These are phyloP conservation scores for Steccherinum ochraceum DNA, from an alignment of 768 basidiomycete genomes.

Conservation along the genomic window DNA sequence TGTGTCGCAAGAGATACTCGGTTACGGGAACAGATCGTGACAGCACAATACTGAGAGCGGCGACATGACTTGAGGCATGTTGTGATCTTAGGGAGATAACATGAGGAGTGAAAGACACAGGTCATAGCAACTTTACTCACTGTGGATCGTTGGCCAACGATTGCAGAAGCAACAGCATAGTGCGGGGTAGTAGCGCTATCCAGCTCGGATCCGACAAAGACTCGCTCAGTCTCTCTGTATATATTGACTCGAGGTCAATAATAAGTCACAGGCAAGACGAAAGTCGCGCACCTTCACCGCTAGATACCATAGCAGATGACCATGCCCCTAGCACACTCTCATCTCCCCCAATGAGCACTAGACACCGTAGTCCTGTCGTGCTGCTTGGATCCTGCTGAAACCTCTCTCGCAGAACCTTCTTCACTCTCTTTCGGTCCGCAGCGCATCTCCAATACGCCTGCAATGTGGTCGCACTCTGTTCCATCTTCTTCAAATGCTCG, in stretches of 20 bases:
- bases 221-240: slow-evolving; percentile 12
- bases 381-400: slow-evolving; percentile 50
- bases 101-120: background rate
- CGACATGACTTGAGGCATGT: slow-evolving; percentile 40
- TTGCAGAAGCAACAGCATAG: slow-evolving; percentile 41
- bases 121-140: slow-evolving; percentile 32
- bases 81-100: slow-evolving; percentile 33
- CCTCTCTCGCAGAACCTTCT: slow-evolving; percentile 35
- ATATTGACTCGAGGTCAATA: background rate
- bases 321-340: slow-evolving; percentile 40
- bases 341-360: slow-evolving; percentile 54
- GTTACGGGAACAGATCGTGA: slow-evolving; percentile 25
- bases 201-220: slow-evolving; percentile 36
- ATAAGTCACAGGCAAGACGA: background rate
- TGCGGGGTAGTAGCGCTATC: slow-evolving; percentile 52
- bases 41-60: slow-evolving; percentile 44
- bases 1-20: slow-evolving; percentile 38
- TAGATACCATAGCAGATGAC: slow-evolving; percentile 31
- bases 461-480: slow-evolving; percentile 53
- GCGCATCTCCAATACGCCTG: slow-evolving; percentile 69
- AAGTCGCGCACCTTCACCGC: slow-evolving; percentile 22
- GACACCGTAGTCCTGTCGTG: slow-evolving; percentile 54
- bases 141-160: slow-evolving; percentile 42
- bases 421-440: slow-evolving; percentile 32
- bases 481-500: slow-evolving; percentile 42